Evolutionary conservation across 1,139 yeast species (phyloP).

Genomic region (Debaryomyces sp.): DNA sequence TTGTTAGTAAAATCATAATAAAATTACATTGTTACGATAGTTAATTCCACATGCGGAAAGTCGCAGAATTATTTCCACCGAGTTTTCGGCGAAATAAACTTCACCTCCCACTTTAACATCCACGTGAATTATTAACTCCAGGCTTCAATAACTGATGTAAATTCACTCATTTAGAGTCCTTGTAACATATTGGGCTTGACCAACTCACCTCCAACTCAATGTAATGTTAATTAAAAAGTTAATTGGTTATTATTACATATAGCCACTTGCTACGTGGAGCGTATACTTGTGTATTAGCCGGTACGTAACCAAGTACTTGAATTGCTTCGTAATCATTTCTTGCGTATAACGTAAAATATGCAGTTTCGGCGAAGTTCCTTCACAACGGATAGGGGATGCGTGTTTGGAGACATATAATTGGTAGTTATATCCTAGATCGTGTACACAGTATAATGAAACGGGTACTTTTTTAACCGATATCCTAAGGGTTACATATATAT

Average conservation of each 20-base stretch:
- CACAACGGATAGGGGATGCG: neutral
- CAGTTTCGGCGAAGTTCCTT: neutral
- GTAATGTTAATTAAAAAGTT: neutral
- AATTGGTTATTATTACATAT: neutral
- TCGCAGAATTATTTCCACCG: slow-evolving; percentile 21
- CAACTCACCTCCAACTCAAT: neutral
- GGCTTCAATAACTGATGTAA: neutral
- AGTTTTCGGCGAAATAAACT: slow-evolving; percentile 31
- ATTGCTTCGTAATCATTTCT: neutral
- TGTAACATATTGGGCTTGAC: neutral
- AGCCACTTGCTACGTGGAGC: neutral
- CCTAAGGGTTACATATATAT: neutral
- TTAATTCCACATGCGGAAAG: slow-evolving; percentile 4
- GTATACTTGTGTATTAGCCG: neutral
- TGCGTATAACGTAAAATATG: neutral
- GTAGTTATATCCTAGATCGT: neutral
- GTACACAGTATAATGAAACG: neutral
- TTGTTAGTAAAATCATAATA: slow-evolving; percentile 1
- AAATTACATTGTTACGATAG: slow-evolving; percentile 1
- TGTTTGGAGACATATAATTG: neutral
- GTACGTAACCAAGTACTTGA: neutral
- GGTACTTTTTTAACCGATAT: neutral
- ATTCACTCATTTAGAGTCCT: neutral
- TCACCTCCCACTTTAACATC: neutral
- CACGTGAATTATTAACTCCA: slow-evolving; percentile 1